Percentiles rank a stretch among this genome's conserved stretches.
These are phyloP conservation scores for Choiromyces venosus DNA, from an alignment of 495 filamentous ascomycete genomes.

Conservation along the genomic window DNA sequence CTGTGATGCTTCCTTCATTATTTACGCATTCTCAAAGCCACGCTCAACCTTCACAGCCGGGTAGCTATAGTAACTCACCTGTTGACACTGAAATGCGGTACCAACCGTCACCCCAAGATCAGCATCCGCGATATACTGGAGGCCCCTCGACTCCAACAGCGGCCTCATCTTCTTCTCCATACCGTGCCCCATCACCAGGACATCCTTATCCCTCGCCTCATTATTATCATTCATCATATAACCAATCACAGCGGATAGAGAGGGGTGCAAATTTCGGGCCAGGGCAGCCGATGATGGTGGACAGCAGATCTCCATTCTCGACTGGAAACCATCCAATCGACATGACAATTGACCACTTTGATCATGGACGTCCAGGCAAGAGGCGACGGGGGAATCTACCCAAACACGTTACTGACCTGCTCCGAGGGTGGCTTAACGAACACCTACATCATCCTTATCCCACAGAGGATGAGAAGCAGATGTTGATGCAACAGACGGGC, in stretches of 20 bases:
- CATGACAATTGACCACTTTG: conserved; percentile 39
- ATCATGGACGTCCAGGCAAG: conserved; percentile 49
- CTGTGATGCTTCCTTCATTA: conserved; percentile 30
- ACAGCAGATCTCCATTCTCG: conserved; percentile 37
- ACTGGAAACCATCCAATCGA: conserved; percentile 23
- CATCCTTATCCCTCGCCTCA: conserved; percentile 28
- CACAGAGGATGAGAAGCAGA: conserved; percentile 83
- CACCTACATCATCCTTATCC: conserved; percentile 82
- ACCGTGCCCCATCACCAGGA: conserved; percentile 31
- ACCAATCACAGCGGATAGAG: conserved; percentile 28
- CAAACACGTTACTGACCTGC: conserved; percentile 74
- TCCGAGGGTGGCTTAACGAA: conserved; percentile 72
- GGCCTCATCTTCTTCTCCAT: conserved; percentile 12
- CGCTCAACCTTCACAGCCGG: conserved; percentile 19
- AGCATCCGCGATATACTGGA: conserved; percentile 24
- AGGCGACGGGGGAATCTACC: conserved; percentile 77
- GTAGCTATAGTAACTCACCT: conserved; percentile 11
- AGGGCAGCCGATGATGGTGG: conserved; percentile 27
- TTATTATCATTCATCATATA: conserved; percentile 29
- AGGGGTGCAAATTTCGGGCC: conserved; percentile 16
- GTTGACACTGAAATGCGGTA: conserved; percentile 31
- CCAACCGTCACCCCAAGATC: conserved; percentile 29
- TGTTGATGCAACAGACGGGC: conserved; percentile 67
- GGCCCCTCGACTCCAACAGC: conserved; percentile 11
- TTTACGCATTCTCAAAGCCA: conserved; percentile 24